Percentiles rank a stretch among this genome's conserved stretches.
phyloP scores from a whole-genome alignment of 768 basidiomycete genomes.

The Megacollybia marginata region DNA sequence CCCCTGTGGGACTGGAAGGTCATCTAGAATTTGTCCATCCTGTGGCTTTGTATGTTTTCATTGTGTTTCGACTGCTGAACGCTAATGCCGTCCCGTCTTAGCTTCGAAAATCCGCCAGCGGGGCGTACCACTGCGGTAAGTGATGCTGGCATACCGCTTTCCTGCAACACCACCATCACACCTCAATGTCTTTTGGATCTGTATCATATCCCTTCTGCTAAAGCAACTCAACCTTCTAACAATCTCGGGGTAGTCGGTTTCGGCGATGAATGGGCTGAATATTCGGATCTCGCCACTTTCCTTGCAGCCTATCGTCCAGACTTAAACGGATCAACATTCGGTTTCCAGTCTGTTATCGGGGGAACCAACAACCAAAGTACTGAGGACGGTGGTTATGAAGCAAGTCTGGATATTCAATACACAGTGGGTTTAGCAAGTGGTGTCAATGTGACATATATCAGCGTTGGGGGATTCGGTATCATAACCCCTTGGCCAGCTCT shows the following conservation, averaged over 20 bases:
- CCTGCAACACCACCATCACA: neutral
- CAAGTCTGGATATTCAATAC: neutral
- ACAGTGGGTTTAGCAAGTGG: neutral
- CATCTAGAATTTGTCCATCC: neutral
- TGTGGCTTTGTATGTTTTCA: neutral
- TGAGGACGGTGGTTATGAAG: conserved; percentile 7
- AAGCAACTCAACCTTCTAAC: conserved; percentile 4
- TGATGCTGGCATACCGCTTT: neutral
- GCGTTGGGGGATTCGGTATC: neutral
- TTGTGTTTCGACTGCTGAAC: neutral
- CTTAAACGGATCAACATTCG: neutral
- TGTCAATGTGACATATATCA: neutral
- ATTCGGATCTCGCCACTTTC: neutral
- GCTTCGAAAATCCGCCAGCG: conserved; percentile 12
- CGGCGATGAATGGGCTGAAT: conserved; percentile 10
- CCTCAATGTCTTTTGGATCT: neutral
- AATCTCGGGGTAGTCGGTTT: conserved; percentile 19
- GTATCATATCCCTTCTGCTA: neutral
- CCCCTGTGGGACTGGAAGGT: neutral
- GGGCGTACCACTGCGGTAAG: neutral
- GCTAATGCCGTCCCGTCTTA: neutral
- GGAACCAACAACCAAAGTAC: conserved; percentile 5
- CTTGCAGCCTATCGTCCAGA: neutral
- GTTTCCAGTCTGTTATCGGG: conserved; percentile 6
- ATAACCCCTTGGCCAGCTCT: neutral